A percentile compares a stretch with the other conserved stretches of the same genome.
Evolutionary conservation across 1,284 basidiomycete genomes (phyloP).

Genomic region (Cerioporus squamosus): DNA sequence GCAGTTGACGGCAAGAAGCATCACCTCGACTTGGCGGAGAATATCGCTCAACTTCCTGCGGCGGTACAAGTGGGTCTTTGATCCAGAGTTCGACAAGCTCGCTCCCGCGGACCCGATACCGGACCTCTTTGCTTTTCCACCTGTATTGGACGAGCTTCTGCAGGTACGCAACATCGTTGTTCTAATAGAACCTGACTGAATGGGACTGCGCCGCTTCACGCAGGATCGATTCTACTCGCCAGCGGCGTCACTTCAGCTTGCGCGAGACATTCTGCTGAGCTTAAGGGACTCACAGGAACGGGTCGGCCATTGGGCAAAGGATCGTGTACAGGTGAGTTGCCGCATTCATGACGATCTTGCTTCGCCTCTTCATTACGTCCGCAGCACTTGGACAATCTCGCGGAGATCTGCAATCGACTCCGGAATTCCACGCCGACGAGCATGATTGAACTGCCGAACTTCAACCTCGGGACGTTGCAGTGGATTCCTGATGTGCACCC

Average conservation of each 20-base stretch:
- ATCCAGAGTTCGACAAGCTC: constrained; percentile 39
- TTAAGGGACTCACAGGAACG: constrained; percentile 14
- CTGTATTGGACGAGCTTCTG: constrained; percentile 9
- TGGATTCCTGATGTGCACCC: constrained; percentile 49
- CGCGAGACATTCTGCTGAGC: constrained; percentile 17
- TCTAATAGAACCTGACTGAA: background rate
- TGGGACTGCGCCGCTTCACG: no score
- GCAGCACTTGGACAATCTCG: constrained; percentile 24
- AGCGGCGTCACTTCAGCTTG: constrained; percentile 15
- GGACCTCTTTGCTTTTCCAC: constrained; percentile 14
- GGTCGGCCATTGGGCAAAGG: constrained; percentile 20
- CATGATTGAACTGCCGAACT: constrained; percentile 25
- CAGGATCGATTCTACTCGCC: constrained; percentile 25
- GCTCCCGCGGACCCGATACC: constrained; percentile 21
- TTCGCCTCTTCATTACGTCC: no score
- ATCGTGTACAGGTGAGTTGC: constrained; percentile 21
- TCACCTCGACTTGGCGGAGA: constrained; percentile 39
- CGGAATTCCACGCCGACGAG: background rate
- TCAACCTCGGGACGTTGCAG: constrained; percentile 37
- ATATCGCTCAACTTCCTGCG: constrained; percentile 54
- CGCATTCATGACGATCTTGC: background rate
- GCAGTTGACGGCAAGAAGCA: constrained; percentile 40
- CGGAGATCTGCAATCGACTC: constrained; percentile 8
- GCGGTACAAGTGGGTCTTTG: constrained; percentile 79
- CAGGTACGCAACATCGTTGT: constrained; percentile 2